A percentile compares a stretch with the other conserved stretches of the same genome.
Conservation (phyloP, 768 basidiomycete genomes). For the Suillus cothurnatus region DNA sequence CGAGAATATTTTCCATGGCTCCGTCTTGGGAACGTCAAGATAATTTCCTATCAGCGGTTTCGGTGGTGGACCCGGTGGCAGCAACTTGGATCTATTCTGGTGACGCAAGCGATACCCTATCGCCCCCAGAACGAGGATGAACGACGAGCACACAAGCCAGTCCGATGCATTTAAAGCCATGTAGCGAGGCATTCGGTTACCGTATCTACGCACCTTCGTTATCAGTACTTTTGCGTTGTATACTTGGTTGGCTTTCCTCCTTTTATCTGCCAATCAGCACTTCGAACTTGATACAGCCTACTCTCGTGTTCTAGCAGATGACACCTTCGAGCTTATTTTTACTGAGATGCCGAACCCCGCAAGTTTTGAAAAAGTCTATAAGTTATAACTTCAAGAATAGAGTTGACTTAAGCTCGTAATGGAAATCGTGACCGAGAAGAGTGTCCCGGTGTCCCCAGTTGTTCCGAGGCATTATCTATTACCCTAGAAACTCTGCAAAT, state of each 20-base stretch:
- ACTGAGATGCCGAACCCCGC: not conserved
- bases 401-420: not conserved
- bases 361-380: not conserved
- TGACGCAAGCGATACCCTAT: not conserved
- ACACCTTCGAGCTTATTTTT: not conserved
- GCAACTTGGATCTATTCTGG: conserved; percentile 9
- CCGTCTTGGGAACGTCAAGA: conserved; percentile 21
- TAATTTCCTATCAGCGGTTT: conserved; percentile 31
- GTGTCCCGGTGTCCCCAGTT: not conserved
- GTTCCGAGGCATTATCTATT: not conserved
- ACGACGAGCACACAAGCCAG: not conserved
- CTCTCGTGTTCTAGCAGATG: not conserved
- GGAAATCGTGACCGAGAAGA: not conserved
- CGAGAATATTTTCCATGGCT: conserved; percentile 26
- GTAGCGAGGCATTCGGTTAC: not conserved
- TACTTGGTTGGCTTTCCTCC: not conserved
- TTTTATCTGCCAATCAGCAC: conserved; percentile 5
- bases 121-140: not conserved
- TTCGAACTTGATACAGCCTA: not conserved
- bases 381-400: not conserved
- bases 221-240: not conserved
- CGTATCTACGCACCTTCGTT: not conserved
- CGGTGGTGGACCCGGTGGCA: conserved; percentile 32
- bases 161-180: not conserved
- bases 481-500: not conserved